Evolutionary conservation across 2,329 filamentous ascomycete genomes (phyloP).

Genomic region (Aspergillus sp.): DNA sequence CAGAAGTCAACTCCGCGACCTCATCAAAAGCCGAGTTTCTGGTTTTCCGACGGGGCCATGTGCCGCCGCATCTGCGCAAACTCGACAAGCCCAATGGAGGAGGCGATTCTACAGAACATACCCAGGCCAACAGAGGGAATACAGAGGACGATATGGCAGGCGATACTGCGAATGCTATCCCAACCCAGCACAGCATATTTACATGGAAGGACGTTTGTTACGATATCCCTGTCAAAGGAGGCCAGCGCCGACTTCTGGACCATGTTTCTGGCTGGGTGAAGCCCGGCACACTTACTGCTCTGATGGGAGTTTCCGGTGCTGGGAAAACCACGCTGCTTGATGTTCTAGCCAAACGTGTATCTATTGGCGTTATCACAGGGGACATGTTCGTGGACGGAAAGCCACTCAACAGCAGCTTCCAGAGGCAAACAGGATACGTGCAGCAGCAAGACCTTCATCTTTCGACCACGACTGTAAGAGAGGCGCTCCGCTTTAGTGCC

Average conservation of each 20-base stretch:
- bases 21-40: conserved; percentile 60
- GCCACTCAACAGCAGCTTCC: conserved; percentile 50
- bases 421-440: conserved; percentile 59
- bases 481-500: conserved; percentile 77
- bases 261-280: conserved; percentile 49
- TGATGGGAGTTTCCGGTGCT: conserved; percentile 57
- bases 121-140: conserved; percentile 10
- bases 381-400: conserved; percentile 59
- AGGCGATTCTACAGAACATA: conserved; percentile 8
- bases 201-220: conserved; percentile 50
- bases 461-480: conserved; percentile 73
- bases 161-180: conserved; percentile 12
- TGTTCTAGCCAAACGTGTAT: conserved; percentile 50
- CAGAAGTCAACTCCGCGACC: conserved; percentile 57
- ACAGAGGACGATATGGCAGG: conserved; percentile 7
- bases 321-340: conserved; percentile 57
- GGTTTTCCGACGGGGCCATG: conserved; percentile 54
- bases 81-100: conserved; percentile 17
- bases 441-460: conserved; percentile 71
- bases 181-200: conserved; percentile 34
- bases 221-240: conserved; percentile 46
- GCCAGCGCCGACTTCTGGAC: conserved; percentile 45
- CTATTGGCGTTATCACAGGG: conserved; percentile 56
- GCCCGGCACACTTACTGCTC: conserved; percentile 46
- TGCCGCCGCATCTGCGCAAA: conserved; percentile 33